Conservation (phyloP, 306 rosid genomes). For the Delonix regia region DNA sequence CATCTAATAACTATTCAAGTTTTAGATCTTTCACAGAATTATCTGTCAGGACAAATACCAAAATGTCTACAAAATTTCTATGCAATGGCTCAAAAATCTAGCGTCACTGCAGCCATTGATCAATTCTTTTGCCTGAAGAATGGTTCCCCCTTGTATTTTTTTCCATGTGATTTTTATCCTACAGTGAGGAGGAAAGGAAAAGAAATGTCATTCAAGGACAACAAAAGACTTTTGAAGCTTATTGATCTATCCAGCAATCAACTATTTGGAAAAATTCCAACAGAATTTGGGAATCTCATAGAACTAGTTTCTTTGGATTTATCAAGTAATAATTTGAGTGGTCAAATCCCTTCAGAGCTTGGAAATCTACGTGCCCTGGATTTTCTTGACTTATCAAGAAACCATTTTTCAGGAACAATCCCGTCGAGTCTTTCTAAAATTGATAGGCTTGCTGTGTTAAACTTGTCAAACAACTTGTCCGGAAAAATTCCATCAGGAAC, state of each 20-base stretch:
- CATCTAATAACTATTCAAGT: background rate
- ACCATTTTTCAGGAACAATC: background rate
- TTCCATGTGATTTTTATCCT: background rate
- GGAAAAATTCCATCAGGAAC: conserved; percentile 22
- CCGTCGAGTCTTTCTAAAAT: background rate
- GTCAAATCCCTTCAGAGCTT: background rate
- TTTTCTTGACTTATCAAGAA: conserved; percentile 18
- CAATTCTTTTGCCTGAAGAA: background rate
- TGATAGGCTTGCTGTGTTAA: too few relatives aligned
- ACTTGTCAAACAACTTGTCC: too few relatives aligned
- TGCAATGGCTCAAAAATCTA: background rate
- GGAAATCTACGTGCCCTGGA: background rate
- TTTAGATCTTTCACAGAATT: background rate
- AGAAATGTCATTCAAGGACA: background rate
- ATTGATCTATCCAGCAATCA: conserved; percentile 21
- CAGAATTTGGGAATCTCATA: background rate
- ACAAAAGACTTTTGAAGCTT: background rate
- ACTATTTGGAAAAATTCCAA: background rate
- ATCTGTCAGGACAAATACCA: background rate
- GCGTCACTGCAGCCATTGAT: background rate
- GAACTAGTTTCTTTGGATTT: background rate
- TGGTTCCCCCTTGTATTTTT: background rate
- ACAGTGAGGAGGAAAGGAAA: background rate
- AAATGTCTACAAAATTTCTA: background rate
- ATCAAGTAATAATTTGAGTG: background rate